Conservation (phyloP, 805 yeast species). For the Kluyveromyces dobzhanskii region DNA sequence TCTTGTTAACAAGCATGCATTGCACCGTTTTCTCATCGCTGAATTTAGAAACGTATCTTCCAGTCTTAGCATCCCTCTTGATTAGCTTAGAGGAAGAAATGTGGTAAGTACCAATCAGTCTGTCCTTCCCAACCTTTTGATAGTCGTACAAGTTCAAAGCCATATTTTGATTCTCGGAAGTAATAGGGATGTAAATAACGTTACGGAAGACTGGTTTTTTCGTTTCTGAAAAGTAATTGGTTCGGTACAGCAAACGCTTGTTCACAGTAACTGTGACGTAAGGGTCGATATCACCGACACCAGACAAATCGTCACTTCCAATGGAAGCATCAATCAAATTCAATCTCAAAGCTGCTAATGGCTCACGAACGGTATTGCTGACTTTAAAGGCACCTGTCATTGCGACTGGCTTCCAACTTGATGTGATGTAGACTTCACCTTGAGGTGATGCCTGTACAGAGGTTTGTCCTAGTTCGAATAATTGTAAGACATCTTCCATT, state of each 20-base stretch:
- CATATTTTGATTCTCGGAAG: constrained; percentile 51
- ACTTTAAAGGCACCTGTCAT: constrained; percentile 42
- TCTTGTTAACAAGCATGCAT: constrained; percentile 24
- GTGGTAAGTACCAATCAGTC: constrained; percentile 52
- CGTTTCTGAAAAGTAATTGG: constrained; percentile 46
- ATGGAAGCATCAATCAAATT: constrained; percentile 47
- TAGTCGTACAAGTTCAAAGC: constrained; percentile 57
- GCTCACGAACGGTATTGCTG: constrained; percentile 35
- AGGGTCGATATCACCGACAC: constrained; percentile 70
- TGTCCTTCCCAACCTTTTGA: constrained; percentile 54
- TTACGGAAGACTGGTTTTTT: constrained; percentile 52
- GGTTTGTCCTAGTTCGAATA: constrained; percentile 39
- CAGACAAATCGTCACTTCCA: constrained; percentile 45
- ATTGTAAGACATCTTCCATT: constrained; percentile 39
- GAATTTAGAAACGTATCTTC: constrained; percentile 41
- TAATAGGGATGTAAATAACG: constrained; percentile 51
- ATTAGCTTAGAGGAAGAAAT: constrained; percentile 43
- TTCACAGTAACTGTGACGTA: constrained; percentile 53
- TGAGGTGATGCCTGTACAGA: constrained; percentile 44
- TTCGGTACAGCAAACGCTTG: constrained; percentile 48
- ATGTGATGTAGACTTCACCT: constrained; percentile 47
- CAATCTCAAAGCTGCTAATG: constrained; percentile 60
- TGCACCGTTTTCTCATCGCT: constrained; percentile 39
- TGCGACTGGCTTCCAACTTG: constrained; percentile 65
- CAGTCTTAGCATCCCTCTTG: constrained; percentile 36